Percentiles rank a stretch among this genome's conserved stretches.
These are phyloP conservation scores for Penicillium cosmopolitanum DNA, from an alignment of 495 filamentous ascomycete species.

Conservation along the genomic window DNA sequence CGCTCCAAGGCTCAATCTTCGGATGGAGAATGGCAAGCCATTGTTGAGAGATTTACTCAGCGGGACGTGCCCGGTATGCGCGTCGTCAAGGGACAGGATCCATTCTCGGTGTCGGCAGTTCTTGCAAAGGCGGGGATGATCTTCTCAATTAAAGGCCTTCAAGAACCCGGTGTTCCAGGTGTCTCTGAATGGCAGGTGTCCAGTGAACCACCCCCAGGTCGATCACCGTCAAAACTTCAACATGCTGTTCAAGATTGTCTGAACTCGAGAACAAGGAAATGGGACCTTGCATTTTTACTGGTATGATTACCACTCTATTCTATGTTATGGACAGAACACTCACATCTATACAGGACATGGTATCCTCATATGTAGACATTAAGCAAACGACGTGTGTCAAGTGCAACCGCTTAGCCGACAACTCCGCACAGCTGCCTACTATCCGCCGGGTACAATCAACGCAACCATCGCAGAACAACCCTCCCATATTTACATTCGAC, in stretches of 20 bases:
- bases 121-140: conserved; percentile 41
- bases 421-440: conserved; percentile 41
- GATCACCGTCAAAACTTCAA: conserved; percentile 37
- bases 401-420: conserved; percentile 43
- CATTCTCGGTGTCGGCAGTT: conserved; percentile 30
- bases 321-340: conserved; percentile 5
- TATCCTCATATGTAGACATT: conserved; percentile 45
- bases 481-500: conserved; percentile 23
- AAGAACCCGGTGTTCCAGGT: conserved; percentile 17
- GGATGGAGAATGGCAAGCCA: conserved; percentile 36
- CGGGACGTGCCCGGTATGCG: conserved; percentile 35
- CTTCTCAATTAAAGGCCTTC: conserved; percentile 33
- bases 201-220: conserved; percentile 24
- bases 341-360: conserved; percentile 38
- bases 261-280: conserved; percentile 41
- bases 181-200: conserved; percentile 42
- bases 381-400: conserved; percentile 44
- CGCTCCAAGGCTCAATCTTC: conserved; percentile 33
- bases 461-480: conserved; percentile 10
- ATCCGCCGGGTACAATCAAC: conserved; percentile 29
- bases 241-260: conserved; percentile 37
- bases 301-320: conserved; percentile 26
- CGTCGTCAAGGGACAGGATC: conserved; percentile 27
- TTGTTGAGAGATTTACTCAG: conserved; percentile 37
- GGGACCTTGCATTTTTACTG: conserved; percentile 48